These are phyloP conservation scores for Trichoderma pleuroti DNA, from an alignment of 2,329 filamentous ascomycete species.

Conservation along the genomic window DNA sequence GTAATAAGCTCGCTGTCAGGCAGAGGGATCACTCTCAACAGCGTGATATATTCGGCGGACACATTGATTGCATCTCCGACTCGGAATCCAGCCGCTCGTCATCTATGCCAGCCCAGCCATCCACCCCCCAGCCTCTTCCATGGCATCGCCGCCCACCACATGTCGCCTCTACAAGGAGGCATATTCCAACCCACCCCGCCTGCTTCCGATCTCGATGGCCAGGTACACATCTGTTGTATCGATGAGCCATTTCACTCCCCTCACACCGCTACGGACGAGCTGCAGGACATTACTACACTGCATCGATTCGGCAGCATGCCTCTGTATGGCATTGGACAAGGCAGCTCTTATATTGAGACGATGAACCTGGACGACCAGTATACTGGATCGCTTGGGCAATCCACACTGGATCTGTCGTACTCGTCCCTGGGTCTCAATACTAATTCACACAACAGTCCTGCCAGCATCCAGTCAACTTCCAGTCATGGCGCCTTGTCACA, in stretches of 20 bases:
- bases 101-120: slow-evolving; percentile 53
- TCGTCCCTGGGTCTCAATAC: slow-evolving; percentile 45
- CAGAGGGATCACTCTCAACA: slow-evolving; percentile 61
- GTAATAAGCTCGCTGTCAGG: slow-evolving; percentile 70
- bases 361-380: slow-evolving; percentile 55
- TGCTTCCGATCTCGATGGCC: slow-evolving; percentile 53
- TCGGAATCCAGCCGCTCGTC: slow-evolving; percentile 58
- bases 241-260: slow-evolving; percentile 41
- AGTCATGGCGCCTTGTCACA: slow-evolving; percentile 52
- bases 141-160: slow-evolving; percentile 38
- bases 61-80: slow-evolving; percentile 51
- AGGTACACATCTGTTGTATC: slow-evolving; percentile 44
- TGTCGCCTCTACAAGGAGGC: slow-evolving; percentile 37
- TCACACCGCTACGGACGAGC: slow-evolving; percentile 44
- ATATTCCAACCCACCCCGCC: slow-evolving; percentile 51
- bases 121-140: slow-evolving; percentile 51
- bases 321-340: slow-evolving; percentile 56
- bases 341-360: slow-evolving; percentile 59
- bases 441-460: slow-evolving; percentile 57
- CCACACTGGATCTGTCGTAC: slow-evolving; percentile 50
- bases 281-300: slow-evolving; percentile 48
- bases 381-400: slow-evolving; percentile 47
- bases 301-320: slow-evolving; percentile 48
- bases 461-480: slow-evolving; percentile 54
- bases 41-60: slow-evolving; percentile 53